Conservation (phyloP, 2,329 filamentous ascomycete genomes). For the Penicillium oxalicum region DNA sequence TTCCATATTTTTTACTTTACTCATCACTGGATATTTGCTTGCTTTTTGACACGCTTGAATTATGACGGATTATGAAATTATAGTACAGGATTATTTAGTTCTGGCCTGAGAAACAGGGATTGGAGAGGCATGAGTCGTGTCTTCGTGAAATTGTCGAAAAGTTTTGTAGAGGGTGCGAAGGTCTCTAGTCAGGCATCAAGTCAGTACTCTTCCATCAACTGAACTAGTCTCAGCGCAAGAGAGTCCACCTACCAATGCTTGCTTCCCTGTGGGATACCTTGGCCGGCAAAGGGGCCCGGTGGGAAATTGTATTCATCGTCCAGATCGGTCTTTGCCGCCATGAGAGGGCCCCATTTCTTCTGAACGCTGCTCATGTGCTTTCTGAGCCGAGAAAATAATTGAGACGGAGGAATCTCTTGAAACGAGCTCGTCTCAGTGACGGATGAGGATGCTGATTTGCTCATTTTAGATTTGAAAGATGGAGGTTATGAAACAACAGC, state of each 20-base stretch:
- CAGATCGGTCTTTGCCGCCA: slow-evolving; percentile 16
- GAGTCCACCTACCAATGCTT: not conserved
- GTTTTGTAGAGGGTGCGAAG: not conserved
- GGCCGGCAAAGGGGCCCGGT: slow-evolving; percentile 14
- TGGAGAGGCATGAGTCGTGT: no score
- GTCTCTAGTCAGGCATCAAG: no score
- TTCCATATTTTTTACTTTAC: no score
- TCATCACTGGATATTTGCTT: no score
- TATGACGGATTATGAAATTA: no score
- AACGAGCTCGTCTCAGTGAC: not conserved
- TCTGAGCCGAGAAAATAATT: slow-evolving; percentile 2
- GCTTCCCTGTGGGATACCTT: slow-evolving; percentile 1
- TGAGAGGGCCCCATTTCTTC: slow-evolving; percentile 15
- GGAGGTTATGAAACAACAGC: no score
- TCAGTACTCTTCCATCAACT: no score
- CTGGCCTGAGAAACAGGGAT: no score
- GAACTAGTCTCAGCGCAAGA: no score
- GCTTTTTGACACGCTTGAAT: no score
- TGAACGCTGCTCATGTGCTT: slow-evolving; percentile 6
- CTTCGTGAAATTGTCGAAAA: no score
- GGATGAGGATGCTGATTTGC: not conserved
- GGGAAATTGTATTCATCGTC: slow-evolving; percentile 21
- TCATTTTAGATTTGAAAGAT: not conserved
- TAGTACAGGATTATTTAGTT: no score
- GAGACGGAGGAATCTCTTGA: not conserved